Percentiles rank a stretch among this genome's conserved stretches.
These are phyloP conservation scores for Auricularia auricula-judae DNA, from an alignment of 768 basidiomycete genomes.

Conservation along the genomic window DNA sequence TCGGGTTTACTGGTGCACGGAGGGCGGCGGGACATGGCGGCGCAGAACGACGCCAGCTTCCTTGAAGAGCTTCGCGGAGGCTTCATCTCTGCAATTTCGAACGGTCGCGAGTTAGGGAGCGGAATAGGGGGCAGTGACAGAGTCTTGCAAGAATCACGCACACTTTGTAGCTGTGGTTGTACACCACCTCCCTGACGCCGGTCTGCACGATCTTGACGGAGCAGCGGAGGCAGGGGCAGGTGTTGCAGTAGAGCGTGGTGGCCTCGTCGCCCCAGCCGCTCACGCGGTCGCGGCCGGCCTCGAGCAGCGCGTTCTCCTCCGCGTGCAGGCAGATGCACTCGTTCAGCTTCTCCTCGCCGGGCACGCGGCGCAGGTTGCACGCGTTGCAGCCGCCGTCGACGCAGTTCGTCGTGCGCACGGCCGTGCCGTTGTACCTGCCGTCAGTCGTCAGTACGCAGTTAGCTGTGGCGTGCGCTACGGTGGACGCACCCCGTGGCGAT, in stretches of 20 bases:
- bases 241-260: constrained; percentile 94
- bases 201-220: constrained; percentile 96
- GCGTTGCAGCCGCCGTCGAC: constrained; percentile 80
- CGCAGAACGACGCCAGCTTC: constrained; percentile 77
- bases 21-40: constrained; percentile 43
- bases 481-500: constrained; percentile 55
- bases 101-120: not conserved
- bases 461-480: not conserved
- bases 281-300: constrained; percentile 88
- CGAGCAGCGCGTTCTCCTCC: constrained; percentile 93
- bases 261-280: constrained; percentile 38
- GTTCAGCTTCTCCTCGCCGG: constrained; percentile 35
- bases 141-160: constrained; percentile 26
- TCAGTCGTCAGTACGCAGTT: not conserved
- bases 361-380: constrained; percentile 54
- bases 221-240: constrained; percentile 96
- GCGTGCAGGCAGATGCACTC: constrained; percentile 95
- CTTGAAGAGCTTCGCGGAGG: constrained; percentile 64
- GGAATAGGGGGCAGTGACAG: not conserved
- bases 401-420: constrained; percentile 82
- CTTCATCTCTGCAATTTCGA: constrained; percentile 52
- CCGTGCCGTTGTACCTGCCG: constrained; percentile 87
- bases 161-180: constrained; percentile 95
- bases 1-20: not conserved
- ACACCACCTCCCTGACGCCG: constrained; percentile 85